Evolutionary conservation across 306 rosid genomes (phyloP).

Genomic region (Hippophae gyantsensis): DNA sequence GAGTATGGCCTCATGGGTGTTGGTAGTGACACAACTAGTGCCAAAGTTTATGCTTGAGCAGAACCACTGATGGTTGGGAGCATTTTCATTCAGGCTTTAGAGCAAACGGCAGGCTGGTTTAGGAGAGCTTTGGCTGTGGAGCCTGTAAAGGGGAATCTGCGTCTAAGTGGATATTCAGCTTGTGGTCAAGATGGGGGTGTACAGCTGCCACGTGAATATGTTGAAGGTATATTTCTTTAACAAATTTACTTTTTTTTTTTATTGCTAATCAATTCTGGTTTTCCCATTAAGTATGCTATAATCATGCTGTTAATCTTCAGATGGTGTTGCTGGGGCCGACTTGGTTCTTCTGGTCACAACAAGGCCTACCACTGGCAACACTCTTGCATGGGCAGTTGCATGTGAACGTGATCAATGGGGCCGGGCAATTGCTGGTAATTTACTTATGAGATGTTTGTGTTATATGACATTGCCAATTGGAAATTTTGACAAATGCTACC

Average conservation of each 20-base stretch:
- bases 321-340: slow-evolving; percentile 84
- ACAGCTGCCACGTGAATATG: slow-evolving; percentile 84
- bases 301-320: slow-evolving; percentile 25
- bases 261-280: slow-evolving; percentile 4
- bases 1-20: neutral
- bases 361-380: slow-evolving; percentile 92
- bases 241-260: slow-evolving; percentile 5
- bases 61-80: slow-evolving; percentile 18
- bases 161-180: slow-evolving; percentile 95
- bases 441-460: slow-evolving; percentile 15
- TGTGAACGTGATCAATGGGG: slow-evolving; percentile 99
- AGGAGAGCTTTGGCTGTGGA: slow-evolving; percentile 86
- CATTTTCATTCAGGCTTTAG: slow-evolving; percentile 61
- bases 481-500: slow-evolving; percentile 15
- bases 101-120: slow-evolving; percentile 96
- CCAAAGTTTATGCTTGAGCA: neutral
- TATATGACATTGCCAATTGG: slow-evolving; percentile 12
- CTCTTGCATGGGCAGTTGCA: slow-evolving; percentile 99
- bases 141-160: slow-evolving; percentile 90
- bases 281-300: neutral
- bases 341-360: slow-evolving; percentile 95
- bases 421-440: slow-evolving; percentile 90
- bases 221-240: slow-evolving; percentile 53
- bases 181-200: slow-evolving; percentile 99
- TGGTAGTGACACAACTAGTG: neutral